Conservation (phyloP, 805 yeast genomes). For the Candida alai region DNA sequence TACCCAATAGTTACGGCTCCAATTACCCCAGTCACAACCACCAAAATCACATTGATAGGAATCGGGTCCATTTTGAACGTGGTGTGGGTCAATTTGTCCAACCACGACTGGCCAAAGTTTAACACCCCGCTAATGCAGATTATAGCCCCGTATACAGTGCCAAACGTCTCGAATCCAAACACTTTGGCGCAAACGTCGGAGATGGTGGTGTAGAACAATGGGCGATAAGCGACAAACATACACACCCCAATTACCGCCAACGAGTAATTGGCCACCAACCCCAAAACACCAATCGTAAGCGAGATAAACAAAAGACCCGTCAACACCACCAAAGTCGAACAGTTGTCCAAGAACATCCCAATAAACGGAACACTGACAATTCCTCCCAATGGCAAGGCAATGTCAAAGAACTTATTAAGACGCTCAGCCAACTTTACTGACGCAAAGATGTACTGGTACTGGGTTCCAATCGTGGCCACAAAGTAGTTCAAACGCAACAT, state of each 20-base stretch:
- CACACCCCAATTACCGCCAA: constrained; percentile 44
- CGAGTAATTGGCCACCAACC: constrained; percentile 39
- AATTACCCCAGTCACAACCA: constrained; percentile 36
- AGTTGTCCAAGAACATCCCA: constrained; percentile 48
- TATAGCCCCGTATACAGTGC: constrained; percentile 55
- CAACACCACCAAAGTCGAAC: constrained; percentile 45
- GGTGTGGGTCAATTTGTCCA: constrained; percentile 49
- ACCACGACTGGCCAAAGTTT: constrained; percentile 44
- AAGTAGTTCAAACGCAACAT: constrained; percentile 57
- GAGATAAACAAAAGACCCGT: constrained; percentile 38
- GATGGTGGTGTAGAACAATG: constrained; percentile 55
- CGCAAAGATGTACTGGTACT: constrained; percentile 44
- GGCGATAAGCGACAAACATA: constrained; percentile 51
- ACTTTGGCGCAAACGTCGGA: constrained; percentile 60
- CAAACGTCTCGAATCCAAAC: constrained; percentile 59
- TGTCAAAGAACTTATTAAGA: constrained; percentile 47
- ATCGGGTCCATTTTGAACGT: constrained; percentile 52
- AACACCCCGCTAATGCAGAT: constrained; percentile 50
- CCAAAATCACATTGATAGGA: constrained; percentile 43
- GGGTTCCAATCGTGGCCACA: constrained; percentile 57
- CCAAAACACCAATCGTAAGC: constrained; percentile 44
- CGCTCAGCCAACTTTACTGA: constrained; percentile 34
- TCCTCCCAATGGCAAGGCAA: constrained; percentile 56
- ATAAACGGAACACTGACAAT: constrained; percentile 51
- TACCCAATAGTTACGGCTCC: constrained; percentile 42